Conservation (phyloP, 2,329 filamentous ascomycete genomes). For the Dothideomycetidae sp. region DNA sequence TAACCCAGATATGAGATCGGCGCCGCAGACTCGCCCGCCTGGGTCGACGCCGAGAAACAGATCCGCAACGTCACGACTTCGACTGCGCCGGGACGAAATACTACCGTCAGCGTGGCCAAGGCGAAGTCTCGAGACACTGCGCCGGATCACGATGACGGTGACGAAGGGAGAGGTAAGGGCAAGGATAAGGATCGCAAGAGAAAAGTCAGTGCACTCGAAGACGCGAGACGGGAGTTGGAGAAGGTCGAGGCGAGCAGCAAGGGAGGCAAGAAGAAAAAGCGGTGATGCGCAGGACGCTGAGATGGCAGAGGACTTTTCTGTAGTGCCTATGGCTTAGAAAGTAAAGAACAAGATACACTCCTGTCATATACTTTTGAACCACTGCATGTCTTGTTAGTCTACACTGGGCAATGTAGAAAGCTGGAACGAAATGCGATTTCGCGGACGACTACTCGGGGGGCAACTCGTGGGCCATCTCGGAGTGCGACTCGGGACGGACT, state of each 20-base stretch:
- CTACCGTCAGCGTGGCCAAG: slow-evolving; percentile 54
- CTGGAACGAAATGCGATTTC: no score
- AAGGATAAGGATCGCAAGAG: slow-evolving; percentile 16
- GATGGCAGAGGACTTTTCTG: no score
- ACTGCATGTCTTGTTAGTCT: no score
- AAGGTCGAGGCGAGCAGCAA: slow-evolving; percentile 1
- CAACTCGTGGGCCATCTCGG: no score
- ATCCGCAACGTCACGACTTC: slow-evolving; percentile 35
- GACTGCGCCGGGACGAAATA: slow-evolving; percentile 32
- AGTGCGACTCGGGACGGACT: no score
- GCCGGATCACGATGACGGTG: slow-evolving; percentile 23
- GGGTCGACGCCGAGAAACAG: slow-evolving; percentile 58
- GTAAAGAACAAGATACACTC: no score
- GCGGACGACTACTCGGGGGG: no score
- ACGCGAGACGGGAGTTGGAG: slow-evolving; percentile 7
- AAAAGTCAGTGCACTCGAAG: slow-evolving; percentile 7
- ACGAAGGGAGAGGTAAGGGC: slow-evolving; percentile 21
- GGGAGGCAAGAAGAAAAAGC: slow-evolving; percentile 6
- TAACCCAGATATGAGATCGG: slow-evolving; percentile 30
- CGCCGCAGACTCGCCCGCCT: slow-evolving; percentile 34
- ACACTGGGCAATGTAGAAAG: no score
- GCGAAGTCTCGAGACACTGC: slow-evolving; percentile 18
- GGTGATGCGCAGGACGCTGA: background rate
- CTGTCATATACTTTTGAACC: no score
- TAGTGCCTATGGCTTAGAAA: no score